Conservation (phyloP, 139 green algal genomes). For the Tetradesmus lagerheimii region DNA sequence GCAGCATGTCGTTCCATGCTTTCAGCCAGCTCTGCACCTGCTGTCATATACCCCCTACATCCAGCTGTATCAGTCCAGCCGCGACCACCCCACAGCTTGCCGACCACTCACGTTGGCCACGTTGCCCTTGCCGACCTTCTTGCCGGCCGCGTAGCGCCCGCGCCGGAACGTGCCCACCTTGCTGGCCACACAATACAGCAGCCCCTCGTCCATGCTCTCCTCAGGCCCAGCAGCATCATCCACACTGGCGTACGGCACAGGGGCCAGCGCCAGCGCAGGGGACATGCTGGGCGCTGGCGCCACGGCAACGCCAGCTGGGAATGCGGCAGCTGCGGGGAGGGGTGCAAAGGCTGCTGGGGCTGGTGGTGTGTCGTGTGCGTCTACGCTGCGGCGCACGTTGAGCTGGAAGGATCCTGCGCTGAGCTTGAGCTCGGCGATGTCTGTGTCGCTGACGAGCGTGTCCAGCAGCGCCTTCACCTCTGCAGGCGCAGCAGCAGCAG, state of each 20-base stretch:
- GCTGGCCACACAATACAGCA: neutral
- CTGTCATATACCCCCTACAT: too few relatives aligned
- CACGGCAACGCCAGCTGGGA: neutral
- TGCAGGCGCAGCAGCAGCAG: neutral
- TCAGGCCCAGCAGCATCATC: neutral
- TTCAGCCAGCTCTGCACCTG: too few relatives aligned
- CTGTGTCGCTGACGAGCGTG: neutral
- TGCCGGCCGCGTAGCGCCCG: conserved; percentile 86
- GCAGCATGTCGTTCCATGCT: too few relatives aligned
- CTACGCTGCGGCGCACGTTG: conserved; percentile 8
- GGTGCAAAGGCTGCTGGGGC: neutral
- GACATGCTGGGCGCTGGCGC: neutral
- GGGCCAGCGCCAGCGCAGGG: neutral
- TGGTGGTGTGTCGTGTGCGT: neutral
- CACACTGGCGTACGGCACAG: neutral
- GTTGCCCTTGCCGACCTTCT: conserved; percentile 87
- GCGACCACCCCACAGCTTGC: too few relatives aligned
- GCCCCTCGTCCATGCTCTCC: conserved; percentile 23
- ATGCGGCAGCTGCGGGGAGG: neutral
- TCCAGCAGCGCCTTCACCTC: neutral
- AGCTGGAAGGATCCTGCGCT: conserved; percentile 12
- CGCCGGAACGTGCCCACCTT: conserved; percentile 88
- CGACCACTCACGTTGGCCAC: conserved; percentile 57
- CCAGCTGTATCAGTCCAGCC: too few relatives aligned
- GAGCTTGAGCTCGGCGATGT: conserved; percentile 26